A percentile compares a stretch with the other conserved stretches of the same genome.
Conservation (phyloP, 306 rosid genomes). For the Cicer yamashitae region DNA sequence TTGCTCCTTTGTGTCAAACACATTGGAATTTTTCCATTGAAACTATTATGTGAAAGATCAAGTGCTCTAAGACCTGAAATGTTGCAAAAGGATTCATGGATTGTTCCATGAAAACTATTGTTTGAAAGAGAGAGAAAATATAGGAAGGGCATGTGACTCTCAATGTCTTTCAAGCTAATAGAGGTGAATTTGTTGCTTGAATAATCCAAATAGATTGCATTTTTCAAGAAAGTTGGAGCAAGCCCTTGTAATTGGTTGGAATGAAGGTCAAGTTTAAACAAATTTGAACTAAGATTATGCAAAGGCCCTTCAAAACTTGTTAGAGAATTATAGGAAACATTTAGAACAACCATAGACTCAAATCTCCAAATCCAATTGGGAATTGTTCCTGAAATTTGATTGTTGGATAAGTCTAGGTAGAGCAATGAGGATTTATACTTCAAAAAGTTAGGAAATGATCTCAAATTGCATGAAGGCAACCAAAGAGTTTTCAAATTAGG, state of each 20-base stretch:
- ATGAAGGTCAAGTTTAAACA: slow-evolving; percentile 48
- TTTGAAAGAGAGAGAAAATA: slow-evolving; percentile 15
- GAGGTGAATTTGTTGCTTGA: slow-evolving; percentile 50
- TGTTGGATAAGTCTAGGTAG: slow-evolving; percentile 56
- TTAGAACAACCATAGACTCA: not conserved
- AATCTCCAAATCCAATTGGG: slow-evolving; percentile 71
- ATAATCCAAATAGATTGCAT: slow-evolving; percentile 35
- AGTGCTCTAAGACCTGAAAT: slow-evolving; percentile 23
- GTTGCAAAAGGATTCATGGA: slow-evolving; percentile 47
- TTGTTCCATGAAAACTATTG: slow-evolving; percentile 27
- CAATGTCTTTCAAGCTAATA: slow-evolving; percentile 24
- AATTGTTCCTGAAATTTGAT: slow-evolving; percentile 51
- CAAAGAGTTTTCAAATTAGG: slow-evolving; percentile 20
- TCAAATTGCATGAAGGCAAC: slow-evolving; percentile 53
- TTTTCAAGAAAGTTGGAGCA: slow-evolving; percentile 3
- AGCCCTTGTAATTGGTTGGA: slow-evolving; percentile 55
- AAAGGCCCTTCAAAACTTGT: slow-evolving; percentile 40
- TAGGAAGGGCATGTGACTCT: not conserved
- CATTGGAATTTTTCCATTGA: slow-evolving; percentile 36
- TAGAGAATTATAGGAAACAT: slow-evolving; percentile 63
- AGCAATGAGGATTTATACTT: slow-evolving; percentile 20
- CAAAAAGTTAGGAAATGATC: slow-evolving; percentile 47
- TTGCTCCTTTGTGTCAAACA: slow-evolving; percentile 14
- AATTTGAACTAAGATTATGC: not conserved
- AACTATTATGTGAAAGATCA: slow-evolving; percentile 48